These are phyloP conservation scores for Claviceps quebecensis DNA, from an alignment of 2,329 filamentous ascomycete genomes.

Conservation along the genomic window DNA sequence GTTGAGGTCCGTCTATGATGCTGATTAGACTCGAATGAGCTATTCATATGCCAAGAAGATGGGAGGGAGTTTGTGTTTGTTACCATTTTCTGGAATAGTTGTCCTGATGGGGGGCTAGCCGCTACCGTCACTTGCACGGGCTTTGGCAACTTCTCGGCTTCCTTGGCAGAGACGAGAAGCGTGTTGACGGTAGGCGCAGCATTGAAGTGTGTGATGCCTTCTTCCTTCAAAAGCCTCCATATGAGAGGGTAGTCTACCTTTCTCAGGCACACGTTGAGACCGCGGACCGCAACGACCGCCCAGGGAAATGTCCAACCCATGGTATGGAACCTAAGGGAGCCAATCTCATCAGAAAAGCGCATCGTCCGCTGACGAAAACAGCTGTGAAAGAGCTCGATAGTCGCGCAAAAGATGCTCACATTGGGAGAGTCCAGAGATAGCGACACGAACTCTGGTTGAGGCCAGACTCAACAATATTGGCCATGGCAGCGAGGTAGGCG, in stretches of 20 bases:
- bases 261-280: slow-evolving; percentile 86
- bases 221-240: slow-evolving; percentile 75
- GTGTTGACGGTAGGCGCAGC: slow-evolving; percentile 96
- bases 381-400: no score
- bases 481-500: slow-evolving; percentile 70
- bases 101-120: slow-evolving; percentile 75
- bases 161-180: slow-evolving; percentile 64
- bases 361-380: no score
- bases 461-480: slow-evolving; percentile 77
- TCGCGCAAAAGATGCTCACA: slow-evolving; percentile 37
- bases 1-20: slow-evolving; percentile 46
- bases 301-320: slow-evolving; percentile 77
- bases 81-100: slow-evolving; percentile 90
- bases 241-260: slow-evolving; percentile 93
- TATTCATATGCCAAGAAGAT: no score
- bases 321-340: slow-evolving; percentile 42
- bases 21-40: not conserved
- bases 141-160: slow-evolving; percentile 54
- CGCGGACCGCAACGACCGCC: slow-evolving; percentile 82
- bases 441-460: slow-evolving; percentile 64
- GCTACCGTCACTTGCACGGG: slow-evolving; percentile 83
- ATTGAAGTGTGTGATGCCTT: slow-evolving; percentile 87
- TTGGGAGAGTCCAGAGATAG: slow-evolving; percentile 84
- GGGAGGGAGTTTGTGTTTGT: no score
- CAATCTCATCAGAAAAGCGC: not conserved